Conservation (phyloP, 371 early-diverging fungal species). For the Mucor velutinosus region DNA sequence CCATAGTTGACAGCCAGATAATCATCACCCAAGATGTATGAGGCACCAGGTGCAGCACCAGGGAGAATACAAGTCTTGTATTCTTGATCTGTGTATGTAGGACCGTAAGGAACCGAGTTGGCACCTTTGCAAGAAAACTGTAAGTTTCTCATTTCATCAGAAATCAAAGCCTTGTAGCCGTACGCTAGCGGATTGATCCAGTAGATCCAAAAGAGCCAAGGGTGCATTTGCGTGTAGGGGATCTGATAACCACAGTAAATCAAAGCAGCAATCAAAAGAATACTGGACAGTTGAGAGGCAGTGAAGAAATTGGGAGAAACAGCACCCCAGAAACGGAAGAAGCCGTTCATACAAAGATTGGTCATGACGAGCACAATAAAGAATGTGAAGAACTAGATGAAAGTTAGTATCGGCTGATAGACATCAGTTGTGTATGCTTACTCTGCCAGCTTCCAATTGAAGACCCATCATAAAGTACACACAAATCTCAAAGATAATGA, state of each 20-base stretch:
- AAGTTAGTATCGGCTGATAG: constrained; percentile 51
- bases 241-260: constrained; percentile 69
- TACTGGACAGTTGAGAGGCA: constrained; percentile 58
- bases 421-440: constrained; percentile 43
- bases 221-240: constrained; percentile 62
- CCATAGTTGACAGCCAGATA: constrained; percentile 45
- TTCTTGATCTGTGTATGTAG: constrained; percentile 37
- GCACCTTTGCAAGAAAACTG: constrained; percentile 37
- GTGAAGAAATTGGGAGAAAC: constrained; percentile 55
- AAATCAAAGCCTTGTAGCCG: constrained; percentile 62
- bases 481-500: constrained; percentile 34
- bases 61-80: constrained; percentile 57
- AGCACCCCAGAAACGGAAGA: constrained; percentile 46
- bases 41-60: constrained; percentile 50
- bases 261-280: constrained; percentile 58
- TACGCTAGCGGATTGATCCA: constrained; percentile 72
- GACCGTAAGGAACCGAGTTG: constrained; percentile 40
- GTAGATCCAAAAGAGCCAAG: constrained; percentile 71
- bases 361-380: constrained; percentile 46
- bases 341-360: constrained; percentile 58
- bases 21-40: constrained; percentile 48
- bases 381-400: constrained; percentile 60
- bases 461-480: constrained; percentile 66
- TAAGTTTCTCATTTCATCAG: constrained; percentile 61
- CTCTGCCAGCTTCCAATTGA: constrained; percentile 52